phyloP scores from a whole-genome alignment of 139 green algal genomes.

The Auxenochlorella pyrenoidosa region DNA sequence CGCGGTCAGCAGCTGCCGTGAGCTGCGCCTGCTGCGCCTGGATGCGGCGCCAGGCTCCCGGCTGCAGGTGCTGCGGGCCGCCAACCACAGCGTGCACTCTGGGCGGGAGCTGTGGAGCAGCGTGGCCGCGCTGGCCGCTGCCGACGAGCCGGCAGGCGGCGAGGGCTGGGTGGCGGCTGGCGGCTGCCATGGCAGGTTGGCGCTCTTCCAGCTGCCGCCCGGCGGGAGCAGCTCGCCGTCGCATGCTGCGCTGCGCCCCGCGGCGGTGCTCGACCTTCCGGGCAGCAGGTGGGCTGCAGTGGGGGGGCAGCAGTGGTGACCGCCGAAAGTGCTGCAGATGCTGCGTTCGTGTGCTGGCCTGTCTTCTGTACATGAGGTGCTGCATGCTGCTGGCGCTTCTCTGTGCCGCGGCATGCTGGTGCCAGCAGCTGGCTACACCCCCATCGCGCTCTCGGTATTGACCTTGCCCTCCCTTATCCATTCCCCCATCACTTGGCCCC shows the following conservation, averaged over 20 bases:
- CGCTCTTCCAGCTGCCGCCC: background rate
- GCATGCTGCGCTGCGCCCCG: background rate
- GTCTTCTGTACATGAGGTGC: background rate
- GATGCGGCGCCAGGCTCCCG: background rate
- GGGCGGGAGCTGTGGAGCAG: slow-evolving; percentile 4
- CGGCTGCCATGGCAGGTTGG: background rate
- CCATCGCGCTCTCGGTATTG: no score
- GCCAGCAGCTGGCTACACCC: no score
- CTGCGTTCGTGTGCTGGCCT: background rate
- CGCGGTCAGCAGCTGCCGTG: background rate
- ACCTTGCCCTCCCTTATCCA: no score
- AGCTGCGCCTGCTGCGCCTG: slow-evolving; percentile 14
- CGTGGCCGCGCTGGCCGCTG: background rate
- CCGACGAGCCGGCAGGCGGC: background rate
- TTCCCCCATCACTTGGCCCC: background rate
- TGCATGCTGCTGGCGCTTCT: no score
- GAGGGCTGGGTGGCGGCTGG: slow-evolving; percentile 14
- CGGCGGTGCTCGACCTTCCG: background rate
- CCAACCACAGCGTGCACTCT: background rate
- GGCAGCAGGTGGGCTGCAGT: background rate
- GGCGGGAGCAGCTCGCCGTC: background rate
- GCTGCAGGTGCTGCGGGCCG: slow-evolving; percentile 2
- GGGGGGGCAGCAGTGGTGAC: background rate
- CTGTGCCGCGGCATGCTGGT: no score
- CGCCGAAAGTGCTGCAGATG: background rate